Evolutionary conservation across 768 basidiomycete species (phyloP).

Genomic region (Cytidiella melzeri): DNA sequence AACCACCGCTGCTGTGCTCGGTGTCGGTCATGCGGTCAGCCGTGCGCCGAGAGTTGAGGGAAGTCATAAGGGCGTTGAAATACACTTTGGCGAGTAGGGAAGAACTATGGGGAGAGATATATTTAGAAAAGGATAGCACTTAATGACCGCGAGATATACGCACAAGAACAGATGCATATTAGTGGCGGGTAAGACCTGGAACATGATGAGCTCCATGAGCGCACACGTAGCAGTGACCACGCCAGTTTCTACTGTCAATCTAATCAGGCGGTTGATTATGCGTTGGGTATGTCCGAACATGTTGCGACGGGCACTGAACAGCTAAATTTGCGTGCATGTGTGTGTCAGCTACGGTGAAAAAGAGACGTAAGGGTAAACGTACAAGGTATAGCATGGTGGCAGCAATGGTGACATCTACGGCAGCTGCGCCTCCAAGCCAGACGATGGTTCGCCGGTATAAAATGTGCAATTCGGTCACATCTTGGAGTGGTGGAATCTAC

Average conservation of each 20-base stretch:
- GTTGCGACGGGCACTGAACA: background rate
- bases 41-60: too few relatives aligned
- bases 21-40: too few relatives aligned
- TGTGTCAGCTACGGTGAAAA: too few relatives aligned
- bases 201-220: background rate
- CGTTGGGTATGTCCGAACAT: background rate
- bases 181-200: background rate
- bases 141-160: too few relatives aligned
- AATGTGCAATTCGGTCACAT: background rate
- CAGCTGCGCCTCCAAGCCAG: conserved; percentile 18
- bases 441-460: conserved; percentile 7
- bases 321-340: too few relatives aligned
- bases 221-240: conserved; percentile 1
- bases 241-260: conserved; percentile 5
- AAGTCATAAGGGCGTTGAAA: too few relatives aligned
- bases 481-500: background rate
- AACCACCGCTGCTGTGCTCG: too few relatives aligned
- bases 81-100: too few relatives aligned
- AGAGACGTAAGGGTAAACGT: too few relatives aligned
- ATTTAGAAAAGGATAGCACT: too few relatives aligned
- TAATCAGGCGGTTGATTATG: background rate
- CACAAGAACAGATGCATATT: background rate
- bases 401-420: conserved; percentile 25
- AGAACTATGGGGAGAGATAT: too few relatives aligned
- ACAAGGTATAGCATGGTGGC: conserved; percentile 16